These are phyloP conservation scores for Ascochyta koolunga DNA, from an alignment of 2,329 filamentous ascomycete genomes.

Conservation along the genomic window DNA sequence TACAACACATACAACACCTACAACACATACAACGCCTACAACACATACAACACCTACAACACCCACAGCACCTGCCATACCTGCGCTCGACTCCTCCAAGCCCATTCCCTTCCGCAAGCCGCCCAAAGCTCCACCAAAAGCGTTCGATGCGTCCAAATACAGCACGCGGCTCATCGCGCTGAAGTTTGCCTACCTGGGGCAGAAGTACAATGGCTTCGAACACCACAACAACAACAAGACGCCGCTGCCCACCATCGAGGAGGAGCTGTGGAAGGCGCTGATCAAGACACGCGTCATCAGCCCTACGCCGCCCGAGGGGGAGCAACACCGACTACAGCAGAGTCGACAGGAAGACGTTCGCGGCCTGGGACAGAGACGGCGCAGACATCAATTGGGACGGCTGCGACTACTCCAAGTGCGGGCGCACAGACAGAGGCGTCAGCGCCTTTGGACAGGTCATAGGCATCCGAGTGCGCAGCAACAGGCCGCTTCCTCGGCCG, in stretches of 20 bases:
- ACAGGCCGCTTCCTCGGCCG: constrained; percentile 61
- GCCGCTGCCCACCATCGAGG: constrained; percentile 82
- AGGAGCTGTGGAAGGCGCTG: constrained; percentile 91
- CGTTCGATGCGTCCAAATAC: constrained; percentile 81
- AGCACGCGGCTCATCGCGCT: constrained; percentile 84
- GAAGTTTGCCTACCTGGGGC: constrained; percentile 92
- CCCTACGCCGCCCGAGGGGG: constrained; percentile 28
- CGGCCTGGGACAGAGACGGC: constrained; percentile 46
- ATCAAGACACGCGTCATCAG: constrained; percentile 78
- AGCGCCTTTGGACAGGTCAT: constrained; percentile 98
- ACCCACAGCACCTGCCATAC: too few relatives aligned
- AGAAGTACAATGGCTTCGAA: constrained; percentile 91
- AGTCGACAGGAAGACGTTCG: constrained; percentile 43
- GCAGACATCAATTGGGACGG: constrained; percentile 74
- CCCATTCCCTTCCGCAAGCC: constrained; percentile 32
- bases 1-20: too few relatives aligned
- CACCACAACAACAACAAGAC: constrained; percentile 74
- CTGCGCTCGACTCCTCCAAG: background rate
- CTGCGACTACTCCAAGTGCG: constrained; percentile 93
- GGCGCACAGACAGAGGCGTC: constrained; percentile 89
- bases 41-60: background rate
- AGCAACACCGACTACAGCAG: constrained; percentile 40
- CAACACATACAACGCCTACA: too few relatives aligned
- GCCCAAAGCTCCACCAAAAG: constrained; percentile 50
- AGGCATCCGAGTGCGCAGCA: constrained; percentile 80